phyloP scores from a whole-genome alignment of 2,329 filamentous ascomycete genomes.

The Pyrenophora tritici-repentis region DNA sequence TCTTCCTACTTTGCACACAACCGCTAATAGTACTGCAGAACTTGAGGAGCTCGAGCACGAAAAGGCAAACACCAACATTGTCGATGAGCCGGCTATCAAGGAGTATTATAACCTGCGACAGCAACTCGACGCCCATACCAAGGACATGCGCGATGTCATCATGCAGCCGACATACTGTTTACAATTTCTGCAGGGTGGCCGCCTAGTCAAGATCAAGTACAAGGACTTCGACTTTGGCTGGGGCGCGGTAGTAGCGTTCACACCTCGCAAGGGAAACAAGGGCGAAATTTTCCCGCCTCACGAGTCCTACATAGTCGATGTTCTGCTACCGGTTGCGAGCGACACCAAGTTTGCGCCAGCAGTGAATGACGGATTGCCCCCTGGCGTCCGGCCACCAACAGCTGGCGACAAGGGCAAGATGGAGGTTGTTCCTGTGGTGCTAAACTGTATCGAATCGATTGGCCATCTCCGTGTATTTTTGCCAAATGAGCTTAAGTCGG shows the following conservation, averaged over 20 bases:
- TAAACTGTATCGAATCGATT: slow-evolving; percentile 84
- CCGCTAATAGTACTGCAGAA: slow-evolving; percentile 54
- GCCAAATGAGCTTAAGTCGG: slow-evolving; percentile 72
- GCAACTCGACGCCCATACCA: slow-evolving; percentile 79
- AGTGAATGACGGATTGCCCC: slow-evolving; percentile 68
- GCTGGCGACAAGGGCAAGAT: slow-evolving; percentile 70
- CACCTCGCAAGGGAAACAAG: slow-evolving; percentile 67
- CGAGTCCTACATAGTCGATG: slow-evolving; percentile 80
- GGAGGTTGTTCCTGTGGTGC: slow-evolving; percentile 82
- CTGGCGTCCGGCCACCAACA: slow-evolving; percentile 64
- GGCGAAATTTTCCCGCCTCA: slow-evolving; percentile 71
- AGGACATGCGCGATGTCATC: slow-evolving; percentile 89
- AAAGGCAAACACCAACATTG: slow-evolving; percentile 73
- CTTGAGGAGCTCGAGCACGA: slow-evolving; percentile 78
- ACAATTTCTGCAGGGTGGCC: slow-evolving; percentile 84
- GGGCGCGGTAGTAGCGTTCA: slow-evolving; percentile 83
- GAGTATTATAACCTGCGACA: slow-evolving; percentile 92
- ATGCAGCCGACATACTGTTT: slow-evolving; percentile 87
- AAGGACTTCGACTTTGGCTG: slow-evolving; percentile 85
- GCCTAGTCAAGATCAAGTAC: slow-evolving; percentile 84
- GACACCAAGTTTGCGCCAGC: slow-evolving; percentile 59
- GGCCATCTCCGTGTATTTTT: slow-evolving; percentile 83
- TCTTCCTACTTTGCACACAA: not conserved
- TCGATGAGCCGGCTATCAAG: slow-evolving; percentile 85
- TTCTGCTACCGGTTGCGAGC: slow-evolving; percentile 70